Base-by-base conservation (phyloP, 176 grass and related monocot genomes). In the Triticum urartu region DNA sequence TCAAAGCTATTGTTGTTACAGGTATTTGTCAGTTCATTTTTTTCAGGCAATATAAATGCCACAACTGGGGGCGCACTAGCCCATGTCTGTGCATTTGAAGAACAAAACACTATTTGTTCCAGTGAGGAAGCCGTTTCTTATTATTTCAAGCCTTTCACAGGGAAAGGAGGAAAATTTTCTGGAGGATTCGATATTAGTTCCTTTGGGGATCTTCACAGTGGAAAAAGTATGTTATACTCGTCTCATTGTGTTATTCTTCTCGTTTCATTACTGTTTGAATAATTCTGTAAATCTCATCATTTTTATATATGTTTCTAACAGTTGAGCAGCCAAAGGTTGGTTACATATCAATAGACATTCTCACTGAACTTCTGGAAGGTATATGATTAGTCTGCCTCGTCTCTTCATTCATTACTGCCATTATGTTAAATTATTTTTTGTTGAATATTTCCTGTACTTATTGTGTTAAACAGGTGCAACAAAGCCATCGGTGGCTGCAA, bases 401-500 rank as follows among this genome's bases (percentile, higher is more conserved):
- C 34, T 85, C 73, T 75, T 36, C 21, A 83, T 34, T 86, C 11
- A 48, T 72, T 83, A 65, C 28, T 79, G 30, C 11, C 83, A 40
- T 59, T 81, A 9, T 42, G n/a, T 26, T 76, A 47, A 88, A 87
- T 77, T 39, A 80, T 67, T 77, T 80, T 45, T 52, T 84, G 15
- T 64, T 75, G 17, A 77, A 11, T 13, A 66, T 42, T 83, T 81
- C 13, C 32, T 3, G 21, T 86, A 11, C 45, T 22, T 80, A 35
- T 83, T 91, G 22, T 82, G 15, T 18, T 68, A 43, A 87, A 74
- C n/a, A 94, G 94, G 84, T 77, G 94, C 97, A 3, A 90, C 69
- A 72, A 99, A 99, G 77, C 94, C 97, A 90, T 96, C 94, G 2
- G 92, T 99, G 66, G 94, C 94, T 82, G 92, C 97, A 86, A 95